Evolutionary conservation across 2,329 filamentous ascomycete genomes (phyloP).

Genomic region (Penicillium vulpinum): DNA sequence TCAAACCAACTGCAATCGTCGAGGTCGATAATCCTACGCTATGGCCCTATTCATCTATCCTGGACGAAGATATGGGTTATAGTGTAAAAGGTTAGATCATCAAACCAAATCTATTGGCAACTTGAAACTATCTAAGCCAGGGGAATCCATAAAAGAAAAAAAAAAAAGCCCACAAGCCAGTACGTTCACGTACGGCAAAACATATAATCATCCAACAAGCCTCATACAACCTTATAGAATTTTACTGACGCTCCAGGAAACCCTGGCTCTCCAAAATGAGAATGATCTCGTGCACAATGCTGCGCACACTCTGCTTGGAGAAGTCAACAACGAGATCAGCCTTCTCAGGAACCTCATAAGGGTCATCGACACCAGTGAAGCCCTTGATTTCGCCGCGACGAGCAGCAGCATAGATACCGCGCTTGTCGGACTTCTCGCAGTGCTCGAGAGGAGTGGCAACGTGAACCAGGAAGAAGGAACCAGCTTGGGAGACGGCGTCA

Average conservation of each 20-base stretch:
- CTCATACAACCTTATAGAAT: constrained; percentile 11
- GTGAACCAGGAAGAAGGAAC: constrained; percentile 92
- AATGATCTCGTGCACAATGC: constrained; percentile 95
- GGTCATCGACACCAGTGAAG: constrained; percentile 97
- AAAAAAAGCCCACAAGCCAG: constrained; percentile 17
- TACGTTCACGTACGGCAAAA: constrained; percentile 22
- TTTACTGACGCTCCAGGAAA: constrained; percentile 67
- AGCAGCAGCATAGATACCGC: constrained; percentile 82
- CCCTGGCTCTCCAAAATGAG: constrained; percentile 87
- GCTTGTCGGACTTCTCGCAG: constrained; percentile 92
- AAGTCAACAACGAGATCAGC: constrained; percentile 82
- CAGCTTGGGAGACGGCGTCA: constrained; percentile 78
- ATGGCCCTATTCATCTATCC: background rate
- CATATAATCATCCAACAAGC: constrained; percentile 17
- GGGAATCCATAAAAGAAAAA: constrained; percentile 26
- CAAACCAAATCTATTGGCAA: constrained; percentile 11
- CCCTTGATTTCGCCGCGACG: constrained; percentile 90
- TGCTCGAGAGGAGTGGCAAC: constrained; percentile 90
- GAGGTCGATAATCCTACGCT: background rate
- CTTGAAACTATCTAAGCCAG: constrained; percentile 18
- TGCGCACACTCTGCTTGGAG: constrained; percentile 83
- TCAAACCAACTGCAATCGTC: background rate
- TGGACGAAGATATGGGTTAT: background rate
- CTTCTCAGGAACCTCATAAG: constrained; percentile 82
- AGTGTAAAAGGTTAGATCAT: background rate